Evolutionary conservation across 345 rosid species (phyloP), one percentile per base, ranked within the genome.

Genomic region (Raphanus sativus): DNA sequence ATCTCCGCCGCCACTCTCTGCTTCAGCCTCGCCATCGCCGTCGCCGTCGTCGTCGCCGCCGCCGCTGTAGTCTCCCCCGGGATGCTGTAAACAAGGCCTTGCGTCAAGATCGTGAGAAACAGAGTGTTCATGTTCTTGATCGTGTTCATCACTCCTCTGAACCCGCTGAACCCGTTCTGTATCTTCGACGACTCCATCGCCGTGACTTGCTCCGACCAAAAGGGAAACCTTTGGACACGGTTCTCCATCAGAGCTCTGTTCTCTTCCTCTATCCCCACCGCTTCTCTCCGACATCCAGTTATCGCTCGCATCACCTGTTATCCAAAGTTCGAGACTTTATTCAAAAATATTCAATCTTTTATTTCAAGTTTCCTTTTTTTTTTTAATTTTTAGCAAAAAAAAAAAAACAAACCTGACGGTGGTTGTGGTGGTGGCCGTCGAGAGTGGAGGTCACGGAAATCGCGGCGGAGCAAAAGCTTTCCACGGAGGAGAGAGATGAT

Each of bases 81-180:
- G 84, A 89, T 76, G 30, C 84, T 86, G 70, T 88, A 89, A 4
- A 94, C 98, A 13, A 90, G 65, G 3, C 98, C 98, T 58, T 85
- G 86, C 55, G 91, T 81, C 54, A 94, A 75, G 76, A 95, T 84
- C 87, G 82, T 80, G 2, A 95, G 83, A 4, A 95, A 88, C 30
- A 89, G 38, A 1, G 99, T 89, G 82, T 91, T 92, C 11, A 92
- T 92, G 67, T 86, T 92, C 83, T 90, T 89, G 94, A 88, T 89
- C 64, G 92, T 94, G 69, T 90, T 88, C 16, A 92, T 75, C 2
- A 95, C 99, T 21, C 98, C 99, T 13, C 91, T 65, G 71, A 95
- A 95, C 1, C 99, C 99, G 33, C 86, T 92, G 85, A 95, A 95
- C 0, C 97, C 98, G 36, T 95, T 92, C n/a, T 75, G 83, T 48